phyloP scores from a whole-genome alignment of 257 asterid genomes.

The Eustoma russellianum region DNA sequence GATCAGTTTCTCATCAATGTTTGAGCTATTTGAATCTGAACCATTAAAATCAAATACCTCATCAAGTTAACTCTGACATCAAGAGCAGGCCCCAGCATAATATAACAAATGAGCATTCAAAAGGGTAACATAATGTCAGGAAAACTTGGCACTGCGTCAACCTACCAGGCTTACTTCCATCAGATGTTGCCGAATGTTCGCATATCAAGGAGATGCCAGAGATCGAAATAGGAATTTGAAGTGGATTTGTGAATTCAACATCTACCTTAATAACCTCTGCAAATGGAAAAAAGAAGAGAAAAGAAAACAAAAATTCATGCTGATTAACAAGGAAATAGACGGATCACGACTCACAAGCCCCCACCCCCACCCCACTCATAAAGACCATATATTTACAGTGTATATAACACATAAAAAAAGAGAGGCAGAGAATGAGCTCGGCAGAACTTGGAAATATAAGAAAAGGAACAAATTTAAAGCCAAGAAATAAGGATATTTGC shows the following conservation, averaged over 20 bases:
- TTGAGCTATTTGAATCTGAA: conserved; percentile 51
- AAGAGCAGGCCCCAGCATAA: not conserved
- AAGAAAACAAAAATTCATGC: conserved; percentile 8
- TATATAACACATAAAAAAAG: too few relatives aligned
- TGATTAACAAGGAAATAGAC: not conserved
- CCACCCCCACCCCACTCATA: too few relatives aligned
- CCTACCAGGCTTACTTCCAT: conserved; percentile 48
- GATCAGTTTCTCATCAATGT: conserved; percentile 35
- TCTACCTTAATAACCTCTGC: conserved; percentile 82
- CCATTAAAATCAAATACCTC: conserved; percentile 16
- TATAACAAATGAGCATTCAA: not conserved
- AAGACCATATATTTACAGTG: too few relatives aligned
- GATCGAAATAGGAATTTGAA: conserved; percentile 78
- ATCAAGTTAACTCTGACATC: not conserved
- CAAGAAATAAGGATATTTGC: too few relatives aligned
- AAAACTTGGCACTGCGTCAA: not conserved
- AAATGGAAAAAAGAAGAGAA: conserved; percentile 14
- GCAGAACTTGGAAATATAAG: too few relatives aligned
- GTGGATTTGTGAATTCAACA: conserved; percentile 78
- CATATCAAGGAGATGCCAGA: conserved; percentile 69
- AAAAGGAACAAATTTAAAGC: too few relatives aligned
- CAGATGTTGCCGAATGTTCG: conserved; percentile 49
- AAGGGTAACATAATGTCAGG: not conserved
- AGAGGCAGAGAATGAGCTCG: too few relatives aligned
- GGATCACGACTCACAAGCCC: too few relatives aligned